Conservation (phyloP, 2,329 filamentous ascomycete species). For the Alternaria metachromatica region DNA sequence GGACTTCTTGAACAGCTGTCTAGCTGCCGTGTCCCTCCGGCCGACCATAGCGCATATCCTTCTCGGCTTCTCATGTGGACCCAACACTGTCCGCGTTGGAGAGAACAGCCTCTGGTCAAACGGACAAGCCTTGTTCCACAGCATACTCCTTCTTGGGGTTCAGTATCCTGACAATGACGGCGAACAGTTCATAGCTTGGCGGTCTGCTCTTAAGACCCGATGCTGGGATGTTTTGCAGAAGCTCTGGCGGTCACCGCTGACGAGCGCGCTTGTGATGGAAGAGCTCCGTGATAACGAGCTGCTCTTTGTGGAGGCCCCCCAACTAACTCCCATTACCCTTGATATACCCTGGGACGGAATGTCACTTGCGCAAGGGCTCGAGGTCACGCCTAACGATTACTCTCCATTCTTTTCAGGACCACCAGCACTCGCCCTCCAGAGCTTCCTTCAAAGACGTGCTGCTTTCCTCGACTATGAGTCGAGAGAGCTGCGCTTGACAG, state of each 20-base stretch:
- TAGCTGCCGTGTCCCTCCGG: conserved; percentile 74
- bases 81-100: conserved; percentile 72
- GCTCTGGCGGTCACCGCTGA: conserved; percentile 84
- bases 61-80: conserved; percentile 82
- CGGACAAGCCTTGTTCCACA: conserved; percentile 81
- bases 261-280: conserved; percentile 73
- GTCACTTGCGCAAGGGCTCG: conserved; percentile 57
- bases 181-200: conserved; percentile 49
- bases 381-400: conserved; percentile 24
- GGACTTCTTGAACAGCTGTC: conserved; percentile 82
- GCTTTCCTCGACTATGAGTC: conserved; percentile 84
- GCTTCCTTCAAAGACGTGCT: conserved; percentile 79
- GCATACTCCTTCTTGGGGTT: conserved; percentile 74
- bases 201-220: conserved; percentile 51
- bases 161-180: conserved; percentile 70
- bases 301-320: conserved; percentile 76
- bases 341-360: conserved; percentile 77
- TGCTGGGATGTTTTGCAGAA: conserved; percentile 71
- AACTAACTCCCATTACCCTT: conserved; percentile 73
- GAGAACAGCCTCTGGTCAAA: conserved; percentile 73
- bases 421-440: conserved; percentile 72
- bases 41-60: conserved; percentile 91
- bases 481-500: conserved; percentile 80
- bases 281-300: conserved; percentile 83
- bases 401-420: conserved; percentile 72